A percentile compares a stretch with the other conserved stretches of the same genome.
phyloP scores from a whole-genome alignment of 192 early-diverging fungal species.

The Coemansia sp. region DNA sequence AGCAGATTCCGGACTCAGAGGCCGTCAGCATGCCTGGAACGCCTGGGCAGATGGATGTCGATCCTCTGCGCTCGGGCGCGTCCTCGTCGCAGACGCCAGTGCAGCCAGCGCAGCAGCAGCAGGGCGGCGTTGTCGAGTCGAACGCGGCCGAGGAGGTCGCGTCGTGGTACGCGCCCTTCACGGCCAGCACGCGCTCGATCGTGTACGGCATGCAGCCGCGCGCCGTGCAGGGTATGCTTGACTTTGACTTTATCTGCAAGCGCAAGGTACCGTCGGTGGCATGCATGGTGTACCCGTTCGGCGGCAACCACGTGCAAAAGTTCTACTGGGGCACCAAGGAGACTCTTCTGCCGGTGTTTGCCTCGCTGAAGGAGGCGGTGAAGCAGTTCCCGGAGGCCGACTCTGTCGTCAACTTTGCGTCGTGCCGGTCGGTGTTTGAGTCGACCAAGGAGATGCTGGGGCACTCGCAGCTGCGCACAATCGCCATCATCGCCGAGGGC shows the following conservation, averaged over 20 bases:
- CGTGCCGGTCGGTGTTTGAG: conserved; percentile 91
- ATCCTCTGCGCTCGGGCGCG: conserved; percentile 32
- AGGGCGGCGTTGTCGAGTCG: no score
- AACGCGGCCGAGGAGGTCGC: conserved; percentile 25
- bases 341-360: conserved; percentile 92
- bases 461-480: conserved; percentile 83
- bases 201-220: conserved; percentile 99
- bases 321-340: conserved; percentile 99
- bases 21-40: conserved; percentile 52
- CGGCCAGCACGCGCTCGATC: conserved; percentile 80
- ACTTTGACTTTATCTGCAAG: conserved; percentile 99
- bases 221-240: conserved; percentile 98
- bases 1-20: conserved; percentile 56
- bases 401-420: conserved; percentile 97
- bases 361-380: conserved; percentile 80
- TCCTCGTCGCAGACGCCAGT: conserved; percentile 14
- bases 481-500: conserved; percentile 98
- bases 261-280: conserved; percentile 88
- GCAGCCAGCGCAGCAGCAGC: conserved; percentile 41
- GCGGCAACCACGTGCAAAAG: conserved; percentile 98
- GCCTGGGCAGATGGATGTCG: conserved; percentile 41
- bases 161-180: conserved; percentile 77
- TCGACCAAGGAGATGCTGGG: conserved; percentile 86
- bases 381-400: conserved; percentile 88
- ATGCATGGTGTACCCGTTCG: conserved; percentile 99